Evolutionary conservation across 1,284 basidiomycete genomes (phyloP).

Genomic region (Flammula alnicola): DNA sequence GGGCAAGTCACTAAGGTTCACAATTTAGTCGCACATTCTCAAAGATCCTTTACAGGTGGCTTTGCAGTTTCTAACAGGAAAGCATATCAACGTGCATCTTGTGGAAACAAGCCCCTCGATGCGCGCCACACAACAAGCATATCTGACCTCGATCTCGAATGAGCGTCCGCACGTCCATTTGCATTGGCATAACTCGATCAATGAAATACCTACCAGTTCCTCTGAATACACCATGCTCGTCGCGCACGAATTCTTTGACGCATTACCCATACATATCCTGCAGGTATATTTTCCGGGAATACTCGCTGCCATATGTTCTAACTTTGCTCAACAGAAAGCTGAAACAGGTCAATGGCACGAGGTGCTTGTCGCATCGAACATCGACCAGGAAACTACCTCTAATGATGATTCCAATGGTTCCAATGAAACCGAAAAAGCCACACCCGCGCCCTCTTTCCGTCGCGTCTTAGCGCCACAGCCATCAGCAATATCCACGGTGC

Average conservation of each 20-base stretch:
- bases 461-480: slow-evolving; percentile 71
- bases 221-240: slow-evolving; percentile 84
- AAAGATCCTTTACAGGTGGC: slow-evolving; percentile 49
- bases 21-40: slow-evolving; percentile 17
- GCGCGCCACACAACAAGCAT: slow-evolving; percentile 66
- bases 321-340: slow-evolving; percentile 72
- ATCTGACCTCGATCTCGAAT: slow-evolving; percentile 42
- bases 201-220: slow-evolving; percentile 60
- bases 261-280: slow-evolving; percentile 90
- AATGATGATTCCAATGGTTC: slow-evolving; percentile 19
- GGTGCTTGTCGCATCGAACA: slow-evolving; percentile 69
- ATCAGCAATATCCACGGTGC: slow-evolving; percentile 67
- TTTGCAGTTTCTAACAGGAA: slow-evolving; percentile 49
- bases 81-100: slow-evolving; percentile 65
- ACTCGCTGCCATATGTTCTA: neutral
- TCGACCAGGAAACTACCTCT: slow-evolving; percentile 13
- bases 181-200: slow-evolving; percentile 79
- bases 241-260: slow-evolving; percentile 99
- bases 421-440: slow-evolving; percentile 5
- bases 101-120: slow-evolving; percentile 82
- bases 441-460: slow-evolving; percentile 42
- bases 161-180: slow-evolving; percentile 42
- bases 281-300: slow-evolving; percentile 66
- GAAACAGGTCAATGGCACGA: slow-evolving; percentile 82
- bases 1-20: slow-evolving; percentile 54